Conservation (phyloP, 1,284 basidiomycete genomes). For the Athelia psychrophila region DNA sequence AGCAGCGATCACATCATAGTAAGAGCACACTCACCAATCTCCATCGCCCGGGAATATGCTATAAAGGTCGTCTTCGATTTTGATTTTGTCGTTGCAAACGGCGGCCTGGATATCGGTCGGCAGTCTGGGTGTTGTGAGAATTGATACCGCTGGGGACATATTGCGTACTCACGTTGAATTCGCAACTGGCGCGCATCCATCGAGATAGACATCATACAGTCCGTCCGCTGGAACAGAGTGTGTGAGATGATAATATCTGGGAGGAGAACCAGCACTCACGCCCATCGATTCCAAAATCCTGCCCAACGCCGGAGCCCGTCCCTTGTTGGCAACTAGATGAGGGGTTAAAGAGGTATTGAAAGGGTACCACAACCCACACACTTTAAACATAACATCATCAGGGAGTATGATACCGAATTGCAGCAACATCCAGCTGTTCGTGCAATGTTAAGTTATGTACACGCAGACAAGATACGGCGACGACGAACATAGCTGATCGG, state of each 20-base stretch:
- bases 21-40: slow-evolving; percentile 7
- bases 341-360: neutral
- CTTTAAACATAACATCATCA: slow-evolving; percentile 22
- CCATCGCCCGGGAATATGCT: slow-evolving; percentile 9
- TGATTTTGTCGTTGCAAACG: slow-evolving; percentile 12
- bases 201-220: neutral
- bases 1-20: too few relatives aligned
- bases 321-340: slow-evolving; percentile 11
- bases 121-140: slow-evolving; percentile 1
- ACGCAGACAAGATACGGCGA: neutral
- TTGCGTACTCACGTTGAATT: neutral
- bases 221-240: slow-evolving; percentile 7
- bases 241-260: neutral
- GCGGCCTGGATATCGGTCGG: slow-evolving; percentile 10
- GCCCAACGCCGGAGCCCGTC: neutral
- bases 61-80: slow-evolving; percentile 11
- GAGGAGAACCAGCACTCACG: neutral
- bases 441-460: neutral
- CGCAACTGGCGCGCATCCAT: neutral
- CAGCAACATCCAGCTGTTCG: slow-evolving; percentile 15
- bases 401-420: slow-evolving; percentile 15
- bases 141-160: neutral
- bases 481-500: slow-evolving; percentile 14
- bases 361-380: slow-evolving; percentile 2
- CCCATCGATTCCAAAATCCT: slow-evolving; percentile 4